Conservation (phyloP, 2,329 filamentous ascomycete species). For the Pleoardoris graminearum region DNA sequence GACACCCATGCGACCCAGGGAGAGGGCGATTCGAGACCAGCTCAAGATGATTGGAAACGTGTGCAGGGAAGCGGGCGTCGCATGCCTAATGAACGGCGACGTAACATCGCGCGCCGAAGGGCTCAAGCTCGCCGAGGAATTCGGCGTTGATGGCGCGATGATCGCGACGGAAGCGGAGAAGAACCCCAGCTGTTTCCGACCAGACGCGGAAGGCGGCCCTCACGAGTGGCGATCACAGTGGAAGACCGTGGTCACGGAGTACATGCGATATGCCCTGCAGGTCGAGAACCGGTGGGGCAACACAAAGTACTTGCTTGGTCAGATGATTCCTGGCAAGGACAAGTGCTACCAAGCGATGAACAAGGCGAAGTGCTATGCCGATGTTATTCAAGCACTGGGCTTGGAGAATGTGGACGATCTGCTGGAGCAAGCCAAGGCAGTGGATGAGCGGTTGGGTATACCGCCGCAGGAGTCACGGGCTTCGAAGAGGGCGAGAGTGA, state of each 20-base stretch:
- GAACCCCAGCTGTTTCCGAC: slow-evolving; percentile 85
- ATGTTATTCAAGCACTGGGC: slow-evolving; percentile 67
- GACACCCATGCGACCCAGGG: slow-evolving; percentile 89
- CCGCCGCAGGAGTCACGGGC: slow-evolving; percentile 55
- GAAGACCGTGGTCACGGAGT: slow-evolving; percentile 76
- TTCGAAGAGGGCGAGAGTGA: slow-evolving; percentile 50
- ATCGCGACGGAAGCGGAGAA: slow-evolving; percentile 91
- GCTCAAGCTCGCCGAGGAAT: slow-evolving; percentile 71
- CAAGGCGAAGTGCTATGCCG: slow-evolving; percentile 69
- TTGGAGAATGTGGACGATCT: slow-evolving; percentile 68
- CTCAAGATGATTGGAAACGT: slow-evolving; percentile 80
- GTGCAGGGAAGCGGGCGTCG: slow-evolving; percentile 82
- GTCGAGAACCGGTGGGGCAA: slow-evolving; percentile 88
- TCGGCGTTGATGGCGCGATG: slow-evolving; percentile 92
- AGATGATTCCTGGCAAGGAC: slow-evolving; percentile 82
- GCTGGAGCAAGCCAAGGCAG: slow-evolving; percentile 63
- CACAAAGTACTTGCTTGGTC: slow-evolving; percentile 86
- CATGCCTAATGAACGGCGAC: slow-evolving; percentile 95
- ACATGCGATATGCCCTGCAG: slow-evolving; percentile 71
- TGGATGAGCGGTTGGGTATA: slow-evolving; percentile 67
- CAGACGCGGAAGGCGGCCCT: slow-evolving; percentile 66
- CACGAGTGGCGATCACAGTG: slow-evolving; percentile 62
- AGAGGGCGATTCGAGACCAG: slow-evolving; percentile 83
- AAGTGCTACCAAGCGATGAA: slow-evolving; percentile 65
- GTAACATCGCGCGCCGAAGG: slow-evolving; percentile 76